Conservation (phyloP, 495 filamentous ascomycete genomes). For the Neurospora sp. region DNA sequence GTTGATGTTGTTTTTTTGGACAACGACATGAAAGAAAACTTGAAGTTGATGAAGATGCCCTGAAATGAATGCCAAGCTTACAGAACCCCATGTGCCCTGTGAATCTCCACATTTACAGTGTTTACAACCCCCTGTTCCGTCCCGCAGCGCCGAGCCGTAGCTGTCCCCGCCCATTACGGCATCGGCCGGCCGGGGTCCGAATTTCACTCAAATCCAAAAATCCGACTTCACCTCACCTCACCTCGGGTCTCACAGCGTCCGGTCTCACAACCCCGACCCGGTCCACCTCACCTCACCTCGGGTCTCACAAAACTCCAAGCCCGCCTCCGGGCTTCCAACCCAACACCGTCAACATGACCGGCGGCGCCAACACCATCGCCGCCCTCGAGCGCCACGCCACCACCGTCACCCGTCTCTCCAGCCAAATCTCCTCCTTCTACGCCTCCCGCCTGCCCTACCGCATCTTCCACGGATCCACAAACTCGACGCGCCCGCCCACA, state of each 20-base stretch:
- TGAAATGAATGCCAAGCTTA: neutral
- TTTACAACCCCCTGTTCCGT: neutral
- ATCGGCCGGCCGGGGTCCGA: neutral
- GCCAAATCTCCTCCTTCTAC: neutral
- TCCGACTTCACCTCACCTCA: neutral
- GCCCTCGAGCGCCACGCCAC: conserved; percentile 43
- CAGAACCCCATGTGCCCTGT: neutral
- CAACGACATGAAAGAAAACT: neutral
- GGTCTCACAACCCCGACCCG: neutral
- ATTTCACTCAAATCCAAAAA: neutral
- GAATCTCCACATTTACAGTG: neutral
- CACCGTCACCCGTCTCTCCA: neutral
- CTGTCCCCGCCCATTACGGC: neutral
- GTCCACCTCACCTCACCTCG: neutral
- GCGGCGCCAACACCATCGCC: conserved; percentile 34
- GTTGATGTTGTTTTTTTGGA: too few relatives aligned
- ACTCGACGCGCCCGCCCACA: conserved; percentile 58
- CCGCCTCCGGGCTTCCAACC: too few relatives aligned
- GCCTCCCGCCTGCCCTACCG: conserved; percentile 41
- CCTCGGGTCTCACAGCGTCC: neutral
- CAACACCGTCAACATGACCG: neutral
- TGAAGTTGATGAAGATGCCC: neutral
- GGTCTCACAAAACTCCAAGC: too few relatives aligned
- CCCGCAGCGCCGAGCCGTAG: neutral
- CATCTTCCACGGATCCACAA: conserved; percentile 66